These are phyloP conservation scores for Kazachstania kunashirensis DNA, from an alignment of 805 yeast genomes.

Conservation along the genomic window DNA sequence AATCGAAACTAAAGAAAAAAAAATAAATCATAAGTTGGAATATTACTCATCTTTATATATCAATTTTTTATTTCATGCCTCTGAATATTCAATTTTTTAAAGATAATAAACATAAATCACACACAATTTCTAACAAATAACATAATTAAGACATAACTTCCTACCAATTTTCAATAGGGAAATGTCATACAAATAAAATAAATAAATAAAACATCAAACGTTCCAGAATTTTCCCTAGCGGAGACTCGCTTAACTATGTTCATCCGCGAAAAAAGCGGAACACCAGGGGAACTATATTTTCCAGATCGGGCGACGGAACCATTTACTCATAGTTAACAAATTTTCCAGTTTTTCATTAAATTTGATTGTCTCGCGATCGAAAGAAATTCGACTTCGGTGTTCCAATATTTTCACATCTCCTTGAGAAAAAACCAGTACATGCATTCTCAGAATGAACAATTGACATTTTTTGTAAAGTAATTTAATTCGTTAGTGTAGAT, in stretches of 20 bases:
- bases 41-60: constrained; percentile 1
- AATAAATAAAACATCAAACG: too few species aligned
- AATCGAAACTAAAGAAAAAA: background rate
- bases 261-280: constrained; percentile 8
- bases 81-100: too few species aligned
- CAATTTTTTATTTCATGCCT: background rate
- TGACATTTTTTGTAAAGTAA: too few species aligned
- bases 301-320: constrained; percentile 19
- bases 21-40: too few species aligned
- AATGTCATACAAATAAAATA: too few species aligned
- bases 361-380: constrained; percentile 13
- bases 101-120: too few species aligned
- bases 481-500: too few species aligned
- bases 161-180: too few species aligned
- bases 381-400: constrained; percentile 15
- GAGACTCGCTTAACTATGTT: background rate
- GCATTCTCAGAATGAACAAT: constrained; percentile 1
- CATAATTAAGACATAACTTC: too few species aligned
- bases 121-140: too few species aligned
- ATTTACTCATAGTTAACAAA: constrained; percentile 19
- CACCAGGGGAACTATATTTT: constrained; percentile 5
- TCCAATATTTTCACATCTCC: constrained; percentile 23
- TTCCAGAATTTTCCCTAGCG: background rate
- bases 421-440: constrained; percentile 13
- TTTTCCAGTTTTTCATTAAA: constrained; percentile 11